A percentile compares a stretch with the other conserved stretches of the same genome.
Evolutionary conservation across 768 basidiomycete species (phyloP).

Genomic region (Pulveroboletus frians): DNA sequence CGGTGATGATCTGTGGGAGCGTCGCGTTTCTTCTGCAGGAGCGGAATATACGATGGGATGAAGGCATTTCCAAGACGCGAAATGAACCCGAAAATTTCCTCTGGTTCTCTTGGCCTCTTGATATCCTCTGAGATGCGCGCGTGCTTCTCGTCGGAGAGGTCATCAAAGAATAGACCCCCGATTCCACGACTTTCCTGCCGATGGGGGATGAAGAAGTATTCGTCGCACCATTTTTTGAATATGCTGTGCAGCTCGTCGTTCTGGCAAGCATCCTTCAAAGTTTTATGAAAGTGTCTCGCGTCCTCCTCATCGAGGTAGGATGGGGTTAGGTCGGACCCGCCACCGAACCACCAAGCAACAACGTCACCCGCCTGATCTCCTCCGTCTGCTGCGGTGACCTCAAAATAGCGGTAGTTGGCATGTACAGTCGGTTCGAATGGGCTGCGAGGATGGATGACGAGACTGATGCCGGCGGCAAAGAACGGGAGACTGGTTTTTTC

Average conservation of each 20-base stretch:
- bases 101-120: constrained; percentile 50
- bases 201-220: constrained; percentile 93
- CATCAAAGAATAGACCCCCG: constrained; percentile 96
- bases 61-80: constrained; percentile 72
- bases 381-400: constrained; percentile 52
- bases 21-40: constrained; percentile 58
- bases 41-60: constrained; percentile 85
- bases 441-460: constrained; percentile 92
- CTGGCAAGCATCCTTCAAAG: constrained; percentile 73
- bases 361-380: constrained; percentile 44
- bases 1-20: constrained; percentile 63
- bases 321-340: constrained; percentile 92
- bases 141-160: constrained; percentile 67
- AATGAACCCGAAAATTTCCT: constrained; percentile 75
- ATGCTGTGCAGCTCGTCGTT: constrained; percentile 63
- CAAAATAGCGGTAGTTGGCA: constrained; percentile 97
- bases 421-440: constrained; percentile 93
- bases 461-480: constrained; percentile 87
- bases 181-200: constrained; percentile 81
- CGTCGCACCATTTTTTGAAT: constrained; percentile 96
- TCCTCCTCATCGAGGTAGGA: constrained; percentile 89
- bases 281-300: constrained; percentile 78
- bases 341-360: constrained; percentile 98
- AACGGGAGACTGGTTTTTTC: constrained; percentile 70
- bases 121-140: constrained; percentile 46